phyloP scores from a whole-genome alignment of 1,139 yeast species.

The Blastobotrys raffinosifermentans region DNA sequence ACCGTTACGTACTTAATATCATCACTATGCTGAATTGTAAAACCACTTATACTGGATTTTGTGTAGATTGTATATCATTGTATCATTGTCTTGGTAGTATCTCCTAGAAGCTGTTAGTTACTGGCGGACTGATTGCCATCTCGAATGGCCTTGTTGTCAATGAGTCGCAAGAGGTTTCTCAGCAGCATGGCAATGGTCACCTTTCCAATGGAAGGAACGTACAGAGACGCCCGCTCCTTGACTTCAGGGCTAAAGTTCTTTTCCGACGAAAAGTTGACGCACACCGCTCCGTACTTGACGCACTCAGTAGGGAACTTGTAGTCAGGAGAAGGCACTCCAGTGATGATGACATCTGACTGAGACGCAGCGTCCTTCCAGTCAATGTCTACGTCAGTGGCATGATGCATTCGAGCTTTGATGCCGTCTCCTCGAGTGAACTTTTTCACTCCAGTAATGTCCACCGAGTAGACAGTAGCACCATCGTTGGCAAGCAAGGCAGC shows the following conservation, averaged over 20 bases:
- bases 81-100: too few species aligned
- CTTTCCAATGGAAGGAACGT: constrained; percentile 93
- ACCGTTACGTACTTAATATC: too few species aligned
- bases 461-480: constrained; percentile 94
- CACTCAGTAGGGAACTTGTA: constrained; percentile 83
- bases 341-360: constrained; percentile 82
- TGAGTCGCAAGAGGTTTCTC: constrained; percentile 76
- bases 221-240: constrained; percentile 78
- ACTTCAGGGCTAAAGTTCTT: constrained; percentile 79
- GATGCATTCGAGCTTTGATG: constrained; percentile 72
- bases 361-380: constrained; percentile 60
- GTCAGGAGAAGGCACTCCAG: constrained; percentile 82
- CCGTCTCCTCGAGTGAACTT: constrained; percentile 94
- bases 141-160: constrained; percentile 48
- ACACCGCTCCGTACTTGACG: constrained; percentile 81
- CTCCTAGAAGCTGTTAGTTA: too few species aligned
- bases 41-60: constrained; percentile 1
- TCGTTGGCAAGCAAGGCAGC: constrained; percentile 96
- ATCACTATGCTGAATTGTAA: too few species aligned
- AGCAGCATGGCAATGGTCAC: constrained; percentile 92
- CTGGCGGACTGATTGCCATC: neutral
- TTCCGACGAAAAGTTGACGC: constrained; percentile 82
- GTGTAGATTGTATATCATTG: too few species aligned
- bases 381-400: constrained; percentile 58
- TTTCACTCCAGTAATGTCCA: constrained; percentile 81